phyloP scores from a whole-genome alignment of 1,284 basidiomycete species.

The Apiotrichum akiyoshidainum region DNA sequence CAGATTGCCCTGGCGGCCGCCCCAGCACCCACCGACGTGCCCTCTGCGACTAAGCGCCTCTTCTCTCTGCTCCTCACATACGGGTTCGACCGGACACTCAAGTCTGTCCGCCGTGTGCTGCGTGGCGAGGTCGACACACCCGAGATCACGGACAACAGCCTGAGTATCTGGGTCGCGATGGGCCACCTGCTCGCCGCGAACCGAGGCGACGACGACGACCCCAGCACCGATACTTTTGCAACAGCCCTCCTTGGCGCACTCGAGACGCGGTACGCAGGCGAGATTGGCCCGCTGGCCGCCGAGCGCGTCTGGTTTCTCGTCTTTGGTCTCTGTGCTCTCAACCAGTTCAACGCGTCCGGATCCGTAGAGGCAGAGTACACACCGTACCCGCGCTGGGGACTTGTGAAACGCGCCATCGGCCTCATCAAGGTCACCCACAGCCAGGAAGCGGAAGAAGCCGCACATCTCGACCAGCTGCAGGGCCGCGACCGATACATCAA shows the following conservation, averaged over 20 bases:
- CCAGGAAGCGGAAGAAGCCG: slow-evolving; percentile 54
- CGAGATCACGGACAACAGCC: slow-evolving; percentile 54
- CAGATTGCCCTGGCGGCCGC: slow-evolving; percentile 53
- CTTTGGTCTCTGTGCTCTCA: slow-evolving; percentile 68
- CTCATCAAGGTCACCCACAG: slow-evolving; percentile 61
- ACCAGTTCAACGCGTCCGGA: slow-evolving; percentile 73
- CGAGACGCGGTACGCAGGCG: slow-evolving; percentile 36
- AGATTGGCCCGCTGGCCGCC: slow-evolving; percentile 56
- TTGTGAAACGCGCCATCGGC: slow-evolving; percentile 61
- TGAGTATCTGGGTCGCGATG: slow-evolving; percentile 73
- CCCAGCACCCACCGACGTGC: slow-evolving; percentile 6
- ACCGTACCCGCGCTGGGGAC: slow-evolving; percentile 65
- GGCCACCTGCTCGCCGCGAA: slow-evolving; percentile 54
- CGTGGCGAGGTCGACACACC: slow-evolving; percentile 44
- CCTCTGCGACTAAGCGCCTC: slow-evolving; percentile 45
- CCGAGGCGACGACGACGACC: slow-evolving; percentile 13
- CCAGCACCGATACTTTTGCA: slow-evolving; percentile 46
- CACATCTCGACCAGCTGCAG: slow-evolving; percentile 54
- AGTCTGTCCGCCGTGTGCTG: slow-evolving; percentile 46
- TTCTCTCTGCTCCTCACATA: slow-evolving; percentile 58
- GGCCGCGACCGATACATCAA: slow-evolving; percentile 74
- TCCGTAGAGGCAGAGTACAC: slow-evolving; percentile 42
- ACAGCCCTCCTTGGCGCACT: slow-evolving; percentile 45
- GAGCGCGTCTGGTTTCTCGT: slow-evolving; percentile 71
- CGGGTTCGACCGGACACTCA: slow-evolving; percentile 58